A percentile compares a stretch with the other conserved stretches of the same genome.
These are phyloP conservation scores for Coelastrella sp. DNA, from an alignment of 139 green algal genomes.

Conservation along the genomic window DNA sequence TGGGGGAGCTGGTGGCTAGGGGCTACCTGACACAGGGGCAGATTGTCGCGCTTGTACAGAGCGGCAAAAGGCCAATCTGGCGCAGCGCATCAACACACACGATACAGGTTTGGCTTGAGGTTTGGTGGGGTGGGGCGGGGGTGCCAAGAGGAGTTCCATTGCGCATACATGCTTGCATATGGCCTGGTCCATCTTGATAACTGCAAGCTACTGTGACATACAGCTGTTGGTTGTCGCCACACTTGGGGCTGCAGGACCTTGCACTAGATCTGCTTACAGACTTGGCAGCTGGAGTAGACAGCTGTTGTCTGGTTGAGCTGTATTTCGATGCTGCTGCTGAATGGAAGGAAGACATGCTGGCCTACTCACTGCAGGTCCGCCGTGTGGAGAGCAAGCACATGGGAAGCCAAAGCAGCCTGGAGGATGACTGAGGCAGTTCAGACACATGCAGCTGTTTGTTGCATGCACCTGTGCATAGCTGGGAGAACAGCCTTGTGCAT, in stretches of 20 bases:
- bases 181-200: neutral
- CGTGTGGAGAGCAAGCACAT: constrained; percentile 45
- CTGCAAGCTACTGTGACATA: neutral
- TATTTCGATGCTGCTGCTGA: neutral
- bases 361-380: constrained; percentile 29
- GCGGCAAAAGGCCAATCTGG: constrained; percentile 86
- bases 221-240: too few relatives aligned
- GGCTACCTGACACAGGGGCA: constrained; percentile 73
- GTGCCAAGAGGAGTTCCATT: neutral
- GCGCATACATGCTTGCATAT: neutral
- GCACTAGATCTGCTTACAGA: neutral
- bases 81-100: constrained; percentile 77
- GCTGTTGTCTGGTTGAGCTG: neutral
- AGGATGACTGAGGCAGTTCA: constrained; percentile 17
- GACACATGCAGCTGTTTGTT: neutral
- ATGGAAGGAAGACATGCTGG: neutral
- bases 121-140: neutral
- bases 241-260: too few relatives aligned
- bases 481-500: neutral
- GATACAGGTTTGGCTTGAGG: constrained; percentile 61
- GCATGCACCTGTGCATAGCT: neutral
- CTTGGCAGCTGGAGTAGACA: neutral
- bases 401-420: constrained; percentile 31
- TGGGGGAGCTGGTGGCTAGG: constrained; percentile 71
- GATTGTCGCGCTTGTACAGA: constrained; percentile 86